phyloP scores from a whole-genome alignment of 805 yeast species.

The Metschnikowia borealis region DNA sequence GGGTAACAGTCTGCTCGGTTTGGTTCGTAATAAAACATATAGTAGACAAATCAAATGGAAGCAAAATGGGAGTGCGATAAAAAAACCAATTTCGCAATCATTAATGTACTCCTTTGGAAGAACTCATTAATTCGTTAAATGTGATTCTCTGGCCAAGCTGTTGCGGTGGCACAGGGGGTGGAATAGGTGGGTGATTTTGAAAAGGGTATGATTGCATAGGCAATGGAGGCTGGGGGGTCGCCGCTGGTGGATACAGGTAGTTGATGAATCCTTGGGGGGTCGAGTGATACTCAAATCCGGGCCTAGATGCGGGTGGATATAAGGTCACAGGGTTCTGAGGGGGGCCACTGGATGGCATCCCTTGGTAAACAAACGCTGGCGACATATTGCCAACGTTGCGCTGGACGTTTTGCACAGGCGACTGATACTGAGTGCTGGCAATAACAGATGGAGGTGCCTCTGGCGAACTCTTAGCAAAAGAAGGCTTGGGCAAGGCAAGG shows the following conservation, averaged over 20 bases:
- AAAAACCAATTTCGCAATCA: not conserved
- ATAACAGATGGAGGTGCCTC: slow-evolving; percentile 5
- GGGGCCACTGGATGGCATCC: slow-evolving; percentile 20
- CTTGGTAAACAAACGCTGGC: slow-evolving; percentile 18
- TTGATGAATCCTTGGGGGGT: slow-evolving; percentile 32
- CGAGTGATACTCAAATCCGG: slow-evolving; percentile 30
- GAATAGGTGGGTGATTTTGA: slow-evolving; percentile 14
- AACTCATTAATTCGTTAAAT: slow-evolving; percentile 38
- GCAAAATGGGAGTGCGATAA: not conserved
- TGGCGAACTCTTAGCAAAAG: slow-evolving; percentile 35
- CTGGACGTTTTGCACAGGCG: not conserved
- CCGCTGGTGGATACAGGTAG: slow-evolving; percentile 24
- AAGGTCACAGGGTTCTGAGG: slow-evolving; percentile 33
- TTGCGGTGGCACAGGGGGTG: slow-evolving; percentile 10
- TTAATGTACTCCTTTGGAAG: slow-evolving; percentile 11
- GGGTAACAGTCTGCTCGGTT: not conserved
- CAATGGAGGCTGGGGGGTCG: slow-evolving; percentile 15
- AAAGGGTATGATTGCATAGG: slow-evolving; percentile 15
- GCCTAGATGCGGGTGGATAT: slow-evolving; percentile 22
- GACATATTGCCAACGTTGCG: slow-evolving; percentile 8
- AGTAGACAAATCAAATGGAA: not conserved
- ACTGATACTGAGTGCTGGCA: not conserved
- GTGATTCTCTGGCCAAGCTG: slow-evolving; percentile 23
- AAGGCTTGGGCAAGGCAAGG: slow-evolving; percentile 52
- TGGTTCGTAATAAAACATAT: not conserved